Evolutionary conservation across 148 eudicot genomes (phyloP).

Genomic region (Rhododendron griersonianum): DNA sequence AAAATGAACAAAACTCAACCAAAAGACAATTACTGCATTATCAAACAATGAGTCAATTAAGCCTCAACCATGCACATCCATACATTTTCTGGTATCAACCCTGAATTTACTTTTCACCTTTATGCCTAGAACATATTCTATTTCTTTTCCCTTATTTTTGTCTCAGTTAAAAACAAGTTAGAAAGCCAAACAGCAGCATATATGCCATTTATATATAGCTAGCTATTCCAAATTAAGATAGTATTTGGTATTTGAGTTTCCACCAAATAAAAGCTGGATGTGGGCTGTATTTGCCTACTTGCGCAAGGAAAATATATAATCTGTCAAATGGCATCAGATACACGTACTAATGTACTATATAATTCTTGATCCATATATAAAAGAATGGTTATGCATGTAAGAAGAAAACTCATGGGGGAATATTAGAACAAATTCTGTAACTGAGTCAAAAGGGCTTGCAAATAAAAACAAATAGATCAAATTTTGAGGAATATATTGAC

Average conservation of each 20-base stretch:
- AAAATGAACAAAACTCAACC: no score
- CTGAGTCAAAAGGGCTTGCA: neutral
- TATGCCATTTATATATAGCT: neutral
- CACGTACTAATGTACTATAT: neutral
- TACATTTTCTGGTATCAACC: neutral
- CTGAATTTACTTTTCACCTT: neutral
- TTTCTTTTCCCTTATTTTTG: neutral
- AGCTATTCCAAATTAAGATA: neutral
- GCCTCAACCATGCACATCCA: neutral
- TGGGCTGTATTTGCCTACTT: neutral
- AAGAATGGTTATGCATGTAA: neutral
- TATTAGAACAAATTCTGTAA: neutral
- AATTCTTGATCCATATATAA: neutral
- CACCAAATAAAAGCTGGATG: neutral
- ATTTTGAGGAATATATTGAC: neutral
- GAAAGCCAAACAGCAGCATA: neutral
- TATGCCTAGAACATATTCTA: neutral
- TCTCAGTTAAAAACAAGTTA: neutral
- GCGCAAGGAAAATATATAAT: neutral
- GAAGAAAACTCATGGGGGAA: neutral
- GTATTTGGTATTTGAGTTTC: neutral
- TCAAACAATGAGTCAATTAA: neutral
- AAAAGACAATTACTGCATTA: no score
- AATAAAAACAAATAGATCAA: neutral
- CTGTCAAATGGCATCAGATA: neutral